Evolutionary conservation across 129 eudicot genomes (phyloP).

Genomic region (Tagetes patula): DNA sequence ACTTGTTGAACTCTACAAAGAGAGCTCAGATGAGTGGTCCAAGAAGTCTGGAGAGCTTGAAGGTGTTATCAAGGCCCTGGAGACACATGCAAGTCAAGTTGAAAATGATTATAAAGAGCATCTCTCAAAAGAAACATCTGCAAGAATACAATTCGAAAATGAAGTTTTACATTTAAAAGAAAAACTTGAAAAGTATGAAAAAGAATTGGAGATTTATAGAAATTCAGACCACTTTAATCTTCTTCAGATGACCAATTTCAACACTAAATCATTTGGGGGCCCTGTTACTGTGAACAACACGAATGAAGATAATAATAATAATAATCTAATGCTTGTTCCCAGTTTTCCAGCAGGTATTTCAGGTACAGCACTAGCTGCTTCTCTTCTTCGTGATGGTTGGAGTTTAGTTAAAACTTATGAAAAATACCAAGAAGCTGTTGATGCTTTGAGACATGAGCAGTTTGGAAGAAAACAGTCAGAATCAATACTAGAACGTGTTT

Average conservation of each 20-base stretch:
- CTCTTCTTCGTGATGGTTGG: conserved; percentile 98
- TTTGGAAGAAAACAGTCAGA: conserved; percentile 82
- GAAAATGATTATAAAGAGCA: conserved; percentile 77
- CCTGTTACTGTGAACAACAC: conserved; percentile 5
- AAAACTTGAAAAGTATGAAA: conserved; percentile 58
- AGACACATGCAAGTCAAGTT: conserved; percentile 76
- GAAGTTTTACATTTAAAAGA: conserved; percentile 53
- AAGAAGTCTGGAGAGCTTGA: conserved; percentile 97
- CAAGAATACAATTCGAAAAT: conserved; percentile 56
- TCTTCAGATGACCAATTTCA: conserved; percentile 54
- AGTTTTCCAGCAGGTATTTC: conserved; percentile 76
- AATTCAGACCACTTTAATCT: conserved; percentile 55
- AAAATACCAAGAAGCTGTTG: conserved; percentile 93
- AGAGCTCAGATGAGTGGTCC: conserved; percentile 94
- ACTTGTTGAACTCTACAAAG: conserved; percentile 84
- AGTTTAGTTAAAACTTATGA: conserved; percentile 87
- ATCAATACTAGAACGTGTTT: conserved; percentile 70
- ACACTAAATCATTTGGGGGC: conserved; percentile 38
- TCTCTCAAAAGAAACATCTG: conserved; percentile 63
- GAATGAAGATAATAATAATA: conserved; percentile 46
- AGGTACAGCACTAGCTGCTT: conserved; percentile 96
- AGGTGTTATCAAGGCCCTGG: conserved; percentile 92
- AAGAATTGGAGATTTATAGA: conserved; percentile 58
- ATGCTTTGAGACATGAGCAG: conserved; percentile 88
- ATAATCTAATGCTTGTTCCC: conserved; percentile 59